These are phyloP conservation scores for Chaetoceros muelleri DNA, from an alignment of 108 stramenopile species.

Conservation along the genomic window DNA sequence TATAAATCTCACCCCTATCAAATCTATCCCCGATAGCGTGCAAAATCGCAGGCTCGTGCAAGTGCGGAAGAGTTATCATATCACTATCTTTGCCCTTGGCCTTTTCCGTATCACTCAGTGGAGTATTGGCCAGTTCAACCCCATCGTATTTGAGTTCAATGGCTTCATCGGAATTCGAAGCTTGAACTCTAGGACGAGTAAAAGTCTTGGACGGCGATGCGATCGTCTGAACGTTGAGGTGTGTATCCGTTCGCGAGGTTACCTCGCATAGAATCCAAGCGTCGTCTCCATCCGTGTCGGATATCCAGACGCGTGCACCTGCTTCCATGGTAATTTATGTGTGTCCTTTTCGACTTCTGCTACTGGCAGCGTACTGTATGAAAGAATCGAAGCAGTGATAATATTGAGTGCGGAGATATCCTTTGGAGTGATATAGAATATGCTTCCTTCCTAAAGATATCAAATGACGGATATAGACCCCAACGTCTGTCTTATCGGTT, in stretches of 20 bases:
- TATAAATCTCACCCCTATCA: constrained; percentile 90
- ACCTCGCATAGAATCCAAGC: constrained; percentile 83
- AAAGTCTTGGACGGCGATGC: constrained; percentile 35
- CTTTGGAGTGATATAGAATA: too few relatives aligned
- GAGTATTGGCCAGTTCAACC: constrained; percentile 78
- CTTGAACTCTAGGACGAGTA: constrained; percentile 22
- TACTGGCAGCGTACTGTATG: too few relatives aligned
- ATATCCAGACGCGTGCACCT: constrained; percentile 70
- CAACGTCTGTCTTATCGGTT: too few relatives aligned
- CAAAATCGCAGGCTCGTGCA: constrained; percentile 98
- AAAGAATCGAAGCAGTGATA: too few relatives aligned
- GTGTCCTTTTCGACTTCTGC: too few relatives aligned
- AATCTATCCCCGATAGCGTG: constrained; percentile 86
- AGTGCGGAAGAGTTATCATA: constrained; percentile 90
- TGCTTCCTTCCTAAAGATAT: too few relatives aligned
- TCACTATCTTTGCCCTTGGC: constrained; percentile 81
- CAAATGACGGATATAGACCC: too few relatives aligned
- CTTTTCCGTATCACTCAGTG: constrained; percentile 47
- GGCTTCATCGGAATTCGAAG: constrained; percentile 3
- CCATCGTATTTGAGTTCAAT: constrained; percentile 57
- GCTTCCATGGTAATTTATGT: constrained; percentile 50
- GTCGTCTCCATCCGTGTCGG: constrained; percentile 63
- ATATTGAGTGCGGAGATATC: too few relatives aligned
- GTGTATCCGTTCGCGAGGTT: constrained; percentile 31
- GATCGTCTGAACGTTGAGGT: constrained; percentile 41